Evolutionary conservation across 495 filamentous ascomycete genomes (phyloP), one percentile per base, ranked within the genome.

Genomic region (Neurospora sp.): DNA sequence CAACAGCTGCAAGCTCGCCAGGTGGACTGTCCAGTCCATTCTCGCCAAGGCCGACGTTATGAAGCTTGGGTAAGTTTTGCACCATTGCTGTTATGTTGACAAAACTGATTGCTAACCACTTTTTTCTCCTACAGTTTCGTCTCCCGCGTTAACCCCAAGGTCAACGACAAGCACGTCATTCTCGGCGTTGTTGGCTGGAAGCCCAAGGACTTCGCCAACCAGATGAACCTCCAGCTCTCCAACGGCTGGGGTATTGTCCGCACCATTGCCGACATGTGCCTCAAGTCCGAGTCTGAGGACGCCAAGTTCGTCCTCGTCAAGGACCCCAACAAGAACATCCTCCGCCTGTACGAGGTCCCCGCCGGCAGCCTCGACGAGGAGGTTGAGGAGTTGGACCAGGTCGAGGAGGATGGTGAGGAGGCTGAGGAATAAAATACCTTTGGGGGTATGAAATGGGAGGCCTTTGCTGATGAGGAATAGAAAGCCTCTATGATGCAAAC

Each of bases 201-300:
- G 86, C 96, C 96, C 40, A 89, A 91, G 77, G 96, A 99, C 78
- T 98, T 99, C 78, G 96, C 96, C 70, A 88, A 89, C 81, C 96
- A 99, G 87, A 99, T 99, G 96, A 97, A 97, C 82, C 84, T 99
- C 76, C 95, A 93, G 80, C 89, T 98, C 46, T 91, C 91, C 79
- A 99, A 98, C 84, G 96, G 96, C 74, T 99, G 96, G 96, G 96
- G 95, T 83, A 98, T 99, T 72, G 96, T 99, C 60, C 92, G 96
- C 75, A 98, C 96, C 16, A 96, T 99, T 76, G 91, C 93, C 73
- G 96, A 99, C 83, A 96, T 98, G 89, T 90, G 88, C 77, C 82
- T 93, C 72, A 87, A 90, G 84, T 88, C 89, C 78, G 54, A 66
- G 23, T 66, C 54, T 66, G 86, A 87, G 23, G 92, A 93, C 76